Evolutionary conservation across 2,329 filamentous ascomycete genomes (phyloP), one percentile per base, ranked within the genome.

Genomic region (Lomentospora prolificans): DNA sequence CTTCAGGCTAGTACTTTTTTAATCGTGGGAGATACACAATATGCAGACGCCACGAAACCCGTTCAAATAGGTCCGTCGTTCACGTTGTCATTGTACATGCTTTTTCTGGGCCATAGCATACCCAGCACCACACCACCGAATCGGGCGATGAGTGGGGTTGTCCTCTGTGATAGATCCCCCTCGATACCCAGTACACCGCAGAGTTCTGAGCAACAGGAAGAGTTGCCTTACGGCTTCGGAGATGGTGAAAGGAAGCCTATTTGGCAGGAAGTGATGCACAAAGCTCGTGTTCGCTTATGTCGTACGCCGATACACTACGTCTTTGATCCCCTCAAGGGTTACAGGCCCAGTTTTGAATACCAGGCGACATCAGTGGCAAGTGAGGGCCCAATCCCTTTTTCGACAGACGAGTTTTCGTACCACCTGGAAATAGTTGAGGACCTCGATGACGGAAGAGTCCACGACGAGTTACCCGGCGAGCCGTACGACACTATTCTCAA

Each of bases 181-280:
- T 17, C 52, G 4, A 46, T 31, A 3, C 44, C 41, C 4, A 22
- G 9, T 12, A 39, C 53, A 19, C 44, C 27, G 22, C 3, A n/a
- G 6, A 41, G 8, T 25, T 31, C 9, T 12, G 50, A 22, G 8
- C 6, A 6, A 17, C 10, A 10, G 30, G 50, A 44, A 12, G 4
- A 25, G 3, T 6, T 7, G 9, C 33, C n/a, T 14, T 52, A 54
- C 19, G 31, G 46, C 14, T 19, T 55, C 27, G 51, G 22, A 3
- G 24, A 46, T 8, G 33, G 53, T 7, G 87, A 71, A 70, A 84
- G 71, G 75, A 80, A 76, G 60, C 76, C 90, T 0, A 87, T 91
- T 0, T 97, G 94, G 94, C 94, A 97, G 66, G 92, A 99, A 67
- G 90, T 95, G 41, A 85, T 96, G 58, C 91, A 97, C 72, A 99